These are phyloP conservation scores for Zymoseptoria brevis DNA, from an alignment of 2,329 filamentous ascomycete species.

Conservation along the genomic window DNA sequence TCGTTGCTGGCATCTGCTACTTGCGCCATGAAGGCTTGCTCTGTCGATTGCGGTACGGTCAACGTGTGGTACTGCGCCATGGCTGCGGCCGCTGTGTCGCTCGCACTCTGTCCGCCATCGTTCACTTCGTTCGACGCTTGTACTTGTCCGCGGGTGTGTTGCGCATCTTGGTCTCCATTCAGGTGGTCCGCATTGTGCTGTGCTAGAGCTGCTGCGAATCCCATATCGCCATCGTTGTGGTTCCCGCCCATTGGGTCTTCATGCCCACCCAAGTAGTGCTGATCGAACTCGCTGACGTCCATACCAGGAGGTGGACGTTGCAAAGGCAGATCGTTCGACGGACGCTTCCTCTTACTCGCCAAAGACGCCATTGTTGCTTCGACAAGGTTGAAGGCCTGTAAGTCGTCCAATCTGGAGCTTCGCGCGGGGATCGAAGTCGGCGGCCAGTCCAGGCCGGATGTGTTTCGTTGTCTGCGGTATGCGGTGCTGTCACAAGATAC, in stretches of 20 bases:
- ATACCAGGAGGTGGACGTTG: conserved; percentile 28
- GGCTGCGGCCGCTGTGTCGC: conserved; percentile 54
- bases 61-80: conserved; percentile 46
- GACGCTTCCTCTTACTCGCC: conserved; percentile 41
- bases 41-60: conserved; percentile 49
- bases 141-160: conserved; percentile 10
- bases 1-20: conserved; percentile 13
- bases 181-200: conserved; percentile 23
- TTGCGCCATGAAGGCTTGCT: conserved; percentile 38
- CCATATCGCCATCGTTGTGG: conserved; percentile 35
- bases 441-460: background rate
- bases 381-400: background rate
- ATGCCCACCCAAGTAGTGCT: conserved; percentile 27
- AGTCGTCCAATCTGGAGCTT: background rate
- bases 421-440: background rate
- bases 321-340: conserved; percentile 36
- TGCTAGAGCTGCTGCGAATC: conserved; percentile 30
- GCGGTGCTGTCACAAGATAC: background rate
- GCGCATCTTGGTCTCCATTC: conserved; percentile 10
- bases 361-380: conserved; percentile 19
- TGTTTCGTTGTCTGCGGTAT: background rate
- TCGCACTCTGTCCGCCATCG: conserved; percentile 40
- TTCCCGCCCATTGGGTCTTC: conserved; percentile 30
- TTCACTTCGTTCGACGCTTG: conserved; percentile 12
- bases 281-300: conserved; percentile 22